These are phyloP conservation scores for Pterulicium gracile DNA, from an alignment of 1,284 basidiomycete species.

Conservation along the genomic window DNA sequence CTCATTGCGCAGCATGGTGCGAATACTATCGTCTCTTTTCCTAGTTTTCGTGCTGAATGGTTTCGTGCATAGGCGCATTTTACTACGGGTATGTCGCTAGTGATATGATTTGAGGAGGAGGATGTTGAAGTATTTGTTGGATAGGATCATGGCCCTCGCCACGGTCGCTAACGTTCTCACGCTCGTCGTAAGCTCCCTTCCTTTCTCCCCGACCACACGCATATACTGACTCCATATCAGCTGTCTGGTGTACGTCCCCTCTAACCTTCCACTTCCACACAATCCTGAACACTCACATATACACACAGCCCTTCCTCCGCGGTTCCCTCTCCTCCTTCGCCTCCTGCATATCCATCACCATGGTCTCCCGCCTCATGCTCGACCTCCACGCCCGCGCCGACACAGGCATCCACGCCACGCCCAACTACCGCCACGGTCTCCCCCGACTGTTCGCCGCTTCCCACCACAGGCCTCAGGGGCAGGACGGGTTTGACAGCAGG, in stretches of 20 bases:
- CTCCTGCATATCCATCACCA: not conserved
- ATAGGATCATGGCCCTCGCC: not conserved
- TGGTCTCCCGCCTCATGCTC: constrained; percentile 1
- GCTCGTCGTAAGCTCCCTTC: not conserved
- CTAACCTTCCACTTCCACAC: not conserved
- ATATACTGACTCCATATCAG: too few species aligned
- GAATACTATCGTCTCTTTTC: not conserved
- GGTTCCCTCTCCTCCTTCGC: constrained; percentile 1
- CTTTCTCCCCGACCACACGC: not conserved
- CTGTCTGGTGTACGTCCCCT: not conserved
- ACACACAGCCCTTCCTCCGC: not conserved
- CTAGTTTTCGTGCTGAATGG: not conserved
- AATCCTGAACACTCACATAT: not conserved
- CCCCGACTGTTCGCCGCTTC: too few species aligned
- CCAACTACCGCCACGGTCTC: too few species aligned
- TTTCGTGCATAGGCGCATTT: not conserved
- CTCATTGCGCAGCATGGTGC: not conserved
- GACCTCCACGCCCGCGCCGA: not conserved
- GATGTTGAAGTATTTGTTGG: not conserved
- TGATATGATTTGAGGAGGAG: too few species aligned
- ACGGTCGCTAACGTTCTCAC: not conserved
- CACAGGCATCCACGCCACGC: constrained; percentile 1
- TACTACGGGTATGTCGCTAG: not conserved
- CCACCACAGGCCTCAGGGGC: too few species aligned
- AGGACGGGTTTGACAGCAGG: too few species aligned